Percentiles rank a stretch among this genome's conserved stretches.
phyloP scores from a whole-genome alignment of 768 basidiomycete genomes.

The Bullera alba region DNA sequence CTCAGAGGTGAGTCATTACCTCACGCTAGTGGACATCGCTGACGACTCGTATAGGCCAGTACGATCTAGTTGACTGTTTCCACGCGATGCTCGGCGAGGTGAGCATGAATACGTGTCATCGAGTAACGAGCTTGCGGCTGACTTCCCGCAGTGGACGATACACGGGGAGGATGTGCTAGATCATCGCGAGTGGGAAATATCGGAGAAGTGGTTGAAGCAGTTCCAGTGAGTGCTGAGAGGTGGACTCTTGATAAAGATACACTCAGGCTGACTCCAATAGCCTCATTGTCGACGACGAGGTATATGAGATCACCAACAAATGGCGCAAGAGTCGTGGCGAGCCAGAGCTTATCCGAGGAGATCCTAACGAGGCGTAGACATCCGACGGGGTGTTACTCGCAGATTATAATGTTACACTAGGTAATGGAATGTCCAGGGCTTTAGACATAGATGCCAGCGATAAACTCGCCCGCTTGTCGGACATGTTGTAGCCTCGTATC shows the following conservation, averaged over 20 bases:
- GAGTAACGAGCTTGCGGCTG: not conserved
- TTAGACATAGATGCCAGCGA: no score
- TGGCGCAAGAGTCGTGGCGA: slow-evolving; percentile 83
- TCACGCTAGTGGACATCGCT: not conserved
- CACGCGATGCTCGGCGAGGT: slow-evolving; percentile 63
- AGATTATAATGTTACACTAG: no score
- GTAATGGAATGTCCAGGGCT: no score
- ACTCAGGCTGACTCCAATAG: slow-evolving; percentile 50
- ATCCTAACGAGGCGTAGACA: no score
- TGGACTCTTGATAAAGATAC: not conserved
- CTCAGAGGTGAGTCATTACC: slow-evolving; percentile 58
- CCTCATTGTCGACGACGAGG: slow-evolving; percentile 68
- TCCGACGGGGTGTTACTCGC: no score
- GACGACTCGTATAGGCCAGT: slow-evolving; percentile 21
- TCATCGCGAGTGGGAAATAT: slow-evolving; percentile 82
- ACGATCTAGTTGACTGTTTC: slow-evolving; percentile 63
- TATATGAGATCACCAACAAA: slow-evolving; percentile 67
- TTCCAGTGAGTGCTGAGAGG: slow-evolving; percentile 57
- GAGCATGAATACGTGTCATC: slow-evolving; percentile 27
- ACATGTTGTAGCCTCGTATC: no score
- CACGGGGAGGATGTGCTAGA: slow-evolving; percentile 90
- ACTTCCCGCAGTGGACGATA: slow-evolving; percentile 47
- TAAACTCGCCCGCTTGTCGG: no score
- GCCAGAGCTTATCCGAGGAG: slow-evolving; percentile 37
- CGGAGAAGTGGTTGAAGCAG: slow-evolving; percentile 71